These are phyloP conservation scores for Plantago coronopus DNA, from an alignment of 305 asterid species.

Conservation along the genomic window DNA sequence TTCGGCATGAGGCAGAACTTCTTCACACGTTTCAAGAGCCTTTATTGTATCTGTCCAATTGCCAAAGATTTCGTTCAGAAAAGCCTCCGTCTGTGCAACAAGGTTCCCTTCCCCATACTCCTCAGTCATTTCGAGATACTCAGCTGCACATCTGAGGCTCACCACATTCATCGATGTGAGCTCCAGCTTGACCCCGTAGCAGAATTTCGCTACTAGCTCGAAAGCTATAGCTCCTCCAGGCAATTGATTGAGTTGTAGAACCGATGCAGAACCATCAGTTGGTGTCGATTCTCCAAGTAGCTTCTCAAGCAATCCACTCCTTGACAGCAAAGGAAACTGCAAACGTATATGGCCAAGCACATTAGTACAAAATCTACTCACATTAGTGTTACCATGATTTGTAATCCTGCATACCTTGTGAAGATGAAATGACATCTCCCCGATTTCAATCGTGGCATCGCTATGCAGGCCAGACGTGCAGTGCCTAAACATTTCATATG, in stretches of 20 bases:
- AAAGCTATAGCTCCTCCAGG: constrained; percentile 87
- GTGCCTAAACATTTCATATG: constrained; percentile 39
- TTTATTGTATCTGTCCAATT: constrained; percentile 87
- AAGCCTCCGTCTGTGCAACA: constrained; percentile 50
- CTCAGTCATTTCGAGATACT: constrained; percentile 72
- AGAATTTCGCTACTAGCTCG: constrained; percentile 77
- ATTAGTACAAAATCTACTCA: constrained; percentile 2
- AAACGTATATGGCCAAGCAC: not conserved
- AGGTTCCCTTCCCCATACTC: constrained; percentile 86
- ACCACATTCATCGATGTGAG: constrained; percentile 70
- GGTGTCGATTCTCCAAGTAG: constrained; percentile 43
- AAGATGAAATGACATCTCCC: constrained; percentile 82
- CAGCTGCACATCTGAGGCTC: constrained; percentile 78
- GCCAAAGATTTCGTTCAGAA: constrained; percentile 52
- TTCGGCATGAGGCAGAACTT: constrained; percentile 62
- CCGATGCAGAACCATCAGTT: constrained; percentile 34
- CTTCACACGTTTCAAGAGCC: constrained; percentile 81
- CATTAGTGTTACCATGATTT: no score
- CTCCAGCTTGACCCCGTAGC: constrained; percentile 78
- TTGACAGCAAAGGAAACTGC: constrained; percentile 84
- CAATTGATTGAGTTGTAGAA: constrained; percentile 50
- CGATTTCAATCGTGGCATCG: constrained; percentile 71
- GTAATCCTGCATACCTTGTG: constrained; percentile 90
- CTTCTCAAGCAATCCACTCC: constrained; percentile 71
- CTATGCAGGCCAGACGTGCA: constrained; percentile 78